Percentiles rank a stretch among this genome's conserved stretches.
Evolutionary conservation across 306 rosid genomes (phyloP).

Genomic region (Rosa persica): DNA sequence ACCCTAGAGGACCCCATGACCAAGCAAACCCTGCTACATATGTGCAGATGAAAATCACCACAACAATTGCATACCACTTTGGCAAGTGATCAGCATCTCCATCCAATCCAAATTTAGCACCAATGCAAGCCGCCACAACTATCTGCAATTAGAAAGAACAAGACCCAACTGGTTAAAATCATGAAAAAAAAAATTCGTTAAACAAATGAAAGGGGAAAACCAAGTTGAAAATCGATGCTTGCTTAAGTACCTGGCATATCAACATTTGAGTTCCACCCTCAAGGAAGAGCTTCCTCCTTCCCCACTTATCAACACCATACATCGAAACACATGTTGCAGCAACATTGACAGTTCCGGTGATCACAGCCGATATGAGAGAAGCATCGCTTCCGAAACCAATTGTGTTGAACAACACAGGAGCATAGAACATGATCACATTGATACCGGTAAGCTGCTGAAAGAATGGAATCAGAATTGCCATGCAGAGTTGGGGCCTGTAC

Average conservation of each 20-base stretch:
- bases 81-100: slow-evolving; percentile 72
- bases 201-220: background rate
- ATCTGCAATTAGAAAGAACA: slow-evolving; percentile 26
- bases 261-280: slow-evolving; percentile 85
- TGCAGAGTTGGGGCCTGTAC: slow-evolving; percentile 74
- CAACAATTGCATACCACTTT: slow-evolving; percentile 83
- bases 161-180: background rate
- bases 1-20: slow-evolving; percentile 99
- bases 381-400: slow-evolving; percentile 66
- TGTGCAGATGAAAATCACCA: slow-evolving; percentile 85
- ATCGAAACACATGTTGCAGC: slow-evolving; percentile 69
- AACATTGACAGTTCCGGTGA: slow-evolving; percentile 76
- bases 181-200: no score
- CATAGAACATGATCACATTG: slow-evolving; percentile 92
- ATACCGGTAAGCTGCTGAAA: slow-evolving; percentile 91
- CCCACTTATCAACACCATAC: slow-evolving; percentile 88
- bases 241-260: slow-evolving; percentile 65
- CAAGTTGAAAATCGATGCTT: background rate
- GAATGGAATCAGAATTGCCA: slow-evolving; percentile 72
- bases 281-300: slow-evolving; percentile 80
- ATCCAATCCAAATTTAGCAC: slow-evolving; percentile 65
- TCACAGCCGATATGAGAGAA: slow-evolving; percentile 91
- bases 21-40: slow-evolving; percentile 90
- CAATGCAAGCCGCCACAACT: slow-evolving; percentile 65
- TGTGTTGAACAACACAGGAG: slow-evolving; percentile 73